Conservation (phyloP, 2,329 filamentous ascomycete genomes). For the Phaeosphaeriaceae sp. region DNA sequence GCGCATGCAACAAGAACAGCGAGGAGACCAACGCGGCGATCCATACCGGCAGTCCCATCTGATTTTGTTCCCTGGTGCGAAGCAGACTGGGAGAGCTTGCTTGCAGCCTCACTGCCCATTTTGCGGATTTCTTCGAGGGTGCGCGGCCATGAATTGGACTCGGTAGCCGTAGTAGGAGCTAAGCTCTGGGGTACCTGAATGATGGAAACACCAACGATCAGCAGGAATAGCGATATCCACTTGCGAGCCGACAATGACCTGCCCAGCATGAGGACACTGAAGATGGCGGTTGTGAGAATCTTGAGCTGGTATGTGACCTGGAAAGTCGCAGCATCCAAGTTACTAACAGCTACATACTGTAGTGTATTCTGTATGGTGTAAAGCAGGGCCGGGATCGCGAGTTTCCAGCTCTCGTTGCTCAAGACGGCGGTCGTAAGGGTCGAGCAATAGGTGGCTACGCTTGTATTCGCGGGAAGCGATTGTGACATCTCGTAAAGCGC, state of each 20-base stretch:
- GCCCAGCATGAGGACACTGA: constrained; percentile 80
- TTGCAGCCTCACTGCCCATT: constrained; percentile 59
- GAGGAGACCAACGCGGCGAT: constrained; percentile 77
- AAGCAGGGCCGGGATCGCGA: constrained; percentile 84
- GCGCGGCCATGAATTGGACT: constrained; percentile 73
- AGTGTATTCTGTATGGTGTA: constrained; percentile 95
- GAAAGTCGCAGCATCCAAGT: constrained; percentile 90
- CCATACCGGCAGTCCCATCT: constrained; percentile 68
- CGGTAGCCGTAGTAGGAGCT: constrained; percentile 63
- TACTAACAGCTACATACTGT: constrained; percentile 90
- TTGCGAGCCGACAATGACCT: constrained; percentile 73
- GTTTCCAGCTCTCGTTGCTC: constrained; percentile 90
- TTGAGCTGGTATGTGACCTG: constrained; percentile 94
- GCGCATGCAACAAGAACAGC: constrained; percentile 80
- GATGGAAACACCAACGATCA: constrained; percentile 82
- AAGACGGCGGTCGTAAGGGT: constrained; percentile 84
- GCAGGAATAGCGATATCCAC: constrained; percentile 80
- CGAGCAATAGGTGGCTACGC: constrained; percentile 79
- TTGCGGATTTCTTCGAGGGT: constrained; percentile 79
- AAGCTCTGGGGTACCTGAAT: constrained; percentile 77
- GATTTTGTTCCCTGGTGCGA: constrained; percentile 88
- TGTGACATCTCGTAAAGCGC: constrained; percentile 86
- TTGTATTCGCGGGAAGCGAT: constrained; percentile 77
- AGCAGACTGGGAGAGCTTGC: constrained; percentile 68
- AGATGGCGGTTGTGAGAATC: constrained; percentile 88